Evolutionary conservation across 2,329 filamentous ascomycete genomes (phyloP).

Genomic region (Didymosphaeria variabile): DNA sequence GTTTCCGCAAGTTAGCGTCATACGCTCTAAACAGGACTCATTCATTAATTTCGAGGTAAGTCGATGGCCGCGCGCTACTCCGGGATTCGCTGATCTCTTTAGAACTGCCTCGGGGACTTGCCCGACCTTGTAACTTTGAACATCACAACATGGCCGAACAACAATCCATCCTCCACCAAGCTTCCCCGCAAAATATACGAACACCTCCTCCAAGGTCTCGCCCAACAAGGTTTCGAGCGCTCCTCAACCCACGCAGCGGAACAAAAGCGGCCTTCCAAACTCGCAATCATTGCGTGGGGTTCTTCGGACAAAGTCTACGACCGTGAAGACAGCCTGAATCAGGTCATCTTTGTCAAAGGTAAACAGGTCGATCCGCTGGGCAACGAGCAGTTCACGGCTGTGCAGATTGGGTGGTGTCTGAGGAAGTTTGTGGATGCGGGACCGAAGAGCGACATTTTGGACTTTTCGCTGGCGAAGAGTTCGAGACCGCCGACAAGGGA

Average conservation of each 20-base stretch:
- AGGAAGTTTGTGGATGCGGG: constrained; percentile 56
- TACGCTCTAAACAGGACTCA: constrained; percentile 52
- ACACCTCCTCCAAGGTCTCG: constrained; percentile 53
- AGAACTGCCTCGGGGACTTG: constrained; percentile 51
- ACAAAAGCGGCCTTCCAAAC: constrained; percentile 43
- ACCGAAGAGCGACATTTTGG: constrained; percentile 55
- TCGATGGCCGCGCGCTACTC: neutral
- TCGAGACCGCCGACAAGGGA: constrained; percentile 51
- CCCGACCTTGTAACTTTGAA: constrained; percentile 56
- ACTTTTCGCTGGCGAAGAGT: constrained; percentile 53
- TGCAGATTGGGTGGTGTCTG: constrained; percentile 57
- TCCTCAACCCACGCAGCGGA: constrained; percentile 37
- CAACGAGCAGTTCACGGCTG: constrained; percentile 50
- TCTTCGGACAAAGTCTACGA: constrained; percentile 58
- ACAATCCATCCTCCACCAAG: constrained; percentile 50
- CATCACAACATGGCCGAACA: constrained; percentile 59
- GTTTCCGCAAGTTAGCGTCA: constrained; percentile 56
- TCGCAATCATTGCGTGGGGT: constrained; percentile 58
- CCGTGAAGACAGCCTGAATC: constrained; percentile 57
- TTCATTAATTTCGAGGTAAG: constrained; percentile 55
- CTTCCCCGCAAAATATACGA: constrained; percentile 57
- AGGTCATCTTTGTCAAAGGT: constrained; percentile 58
- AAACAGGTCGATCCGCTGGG: constrained; percentile 54
- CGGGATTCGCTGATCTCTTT: constrained; percentile 20
- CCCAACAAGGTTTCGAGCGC: constrained; percentile 50